These are phyloP conservation scores for Saccharomycopsis crataegensis DNA, from an alignment of 1,139 yeast species.

Conservation along the genomic window DNA sequence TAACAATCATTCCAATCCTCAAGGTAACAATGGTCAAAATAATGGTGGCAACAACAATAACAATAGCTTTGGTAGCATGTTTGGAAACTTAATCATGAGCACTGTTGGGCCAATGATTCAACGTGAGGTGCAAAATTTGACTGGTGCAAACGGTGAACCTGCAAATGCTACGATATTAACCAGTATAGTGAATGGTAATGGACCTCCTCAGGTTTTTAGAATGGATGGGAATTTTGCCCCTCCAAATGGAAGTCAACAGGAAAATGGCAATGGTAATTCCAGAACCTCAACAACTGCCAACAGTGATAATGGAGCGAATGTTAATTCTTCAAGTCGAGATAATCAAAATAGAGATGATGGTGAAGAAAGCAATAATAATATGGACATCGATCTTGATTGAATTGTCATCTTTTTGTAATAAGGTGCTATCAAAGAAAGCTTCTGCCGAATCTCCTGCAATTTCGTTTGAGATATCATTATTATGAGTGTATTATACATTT, in stretches of 20 bases:
- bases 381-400: conserved; percentile 6
- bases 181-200: neutral
- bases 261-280: neutral
- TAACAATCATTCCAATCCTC: neutral
- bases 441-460: too few relatives aligned
- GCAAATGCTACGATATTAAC: conserved; percentile 2
- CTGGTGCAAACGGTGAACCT: neutral
- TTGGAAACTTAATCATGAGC: conserved; percentile 3
- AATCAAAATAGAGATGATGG: neutral
- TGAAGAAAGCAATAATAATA: neutral
- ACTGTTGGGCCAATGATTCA: conserved; percentile 4
- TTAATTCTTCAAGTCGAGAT: neutral
- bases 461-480: too few relatives aligned
- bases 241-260: neutral
- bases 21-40: neutral
- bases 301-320: neutral
- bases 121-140: conserved; percentile 1
- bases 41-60: neutral
- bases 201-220: neutral
- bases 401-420: neutral
- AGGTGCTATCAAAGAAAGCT: too few relatives aligned
- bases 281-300: neutral
- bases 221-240: neutral
- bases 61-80: neutral
- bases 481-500: too few relatives aligned